Evolutionary conservation across 768 basidiomycete genomes (phyloP).

Genomic region (Pholiota molesta): DNA sequence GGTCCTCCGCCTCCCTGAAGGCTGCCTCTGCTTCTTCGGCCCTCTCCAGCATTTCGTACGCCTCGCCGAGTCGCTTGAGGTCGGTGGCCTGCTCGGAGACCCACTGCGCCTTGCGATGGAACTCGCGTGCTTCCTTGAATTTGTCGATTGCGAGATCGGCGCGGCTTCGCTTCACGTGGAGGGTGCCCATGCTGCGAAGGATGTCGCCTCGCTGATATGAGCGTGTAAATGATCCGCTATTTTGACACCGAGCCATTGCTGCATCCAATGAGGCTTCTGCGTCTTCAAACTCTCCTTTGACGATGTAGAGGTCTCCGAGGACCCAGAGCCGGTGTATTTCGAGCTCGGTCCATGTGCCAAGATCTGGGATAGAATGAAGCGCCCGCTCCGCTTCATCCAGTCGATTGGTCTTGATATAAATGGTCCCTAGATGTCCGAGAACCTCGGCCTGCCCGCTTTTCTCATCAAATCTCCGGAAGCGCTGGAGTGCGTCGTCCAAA

Average conservation of each 20-base stretch:
- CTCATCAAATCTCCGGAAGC: not conserved
- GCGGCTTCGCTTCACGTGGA: not conserved
- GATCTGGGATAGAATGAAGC: not conserved
- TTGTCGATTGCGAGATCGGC: not conserved
- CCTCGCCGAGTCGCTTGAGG: constrained; percentile 1
- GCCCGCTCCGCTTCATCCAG: not conserved
- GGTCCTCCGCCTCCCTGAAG: not conserved
- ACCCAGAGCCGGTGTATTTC: not conserved
- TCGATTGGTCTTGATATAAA: not conserved
- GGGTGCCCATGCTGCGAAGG: not conserved
- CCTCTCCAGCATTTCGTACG: not conserved
- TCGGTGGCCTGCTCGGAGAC: not conserved
- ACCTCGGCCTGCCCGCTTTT: not conserved
- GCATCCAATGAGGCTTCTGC: not conserved
- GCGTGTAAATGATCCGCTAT: too few relatives aligned
- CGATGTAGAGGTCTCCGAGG: not conserved
- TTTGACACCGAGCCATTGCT: not conserved
- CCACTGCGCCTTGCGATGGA: not conserved
- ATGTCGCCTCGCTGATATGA: not conserved
- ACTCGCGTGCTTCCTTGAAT: not conserved
- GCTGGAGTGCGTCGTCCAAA: not conserved
- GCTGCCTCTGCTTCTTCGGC: not conserved
- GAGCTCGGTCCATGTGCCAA: too few relatives aligned
- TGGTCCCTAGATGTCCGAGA: not conserved
- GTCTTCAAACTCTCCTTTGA: not conserved